A percentile compares a stretch with the other conserved stretches of the same genome.
Evolutionary conservation across 2,329 filamentous ascomycete species (phyloP).

Genomic region (Neocucurbitaria cava): DNA sequence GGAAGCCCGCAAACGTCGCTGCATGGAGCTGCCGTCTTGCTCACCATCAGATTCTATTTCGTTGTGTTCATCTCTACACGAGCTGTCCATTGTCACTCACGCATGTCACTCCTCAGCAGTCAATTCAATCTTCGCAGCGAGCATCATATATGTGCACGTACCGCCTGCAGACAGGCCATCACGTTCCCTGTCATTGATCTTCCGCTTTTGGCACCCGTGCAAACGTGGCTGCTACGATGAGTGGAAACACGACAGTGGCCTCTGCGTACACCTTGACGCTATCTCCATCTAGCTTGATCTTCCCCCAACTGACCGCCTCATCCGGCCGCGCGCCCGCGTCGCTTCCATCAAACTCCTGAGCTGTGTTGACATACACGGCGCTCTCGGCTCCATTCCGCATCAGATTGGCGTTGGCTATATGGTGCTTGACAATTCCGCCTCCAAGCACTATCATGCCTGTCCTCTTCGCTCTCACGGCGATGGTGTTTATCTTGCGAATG

Average conservation of each 20-base stretch:
- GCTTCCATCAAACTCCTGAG: slow-evolving; percentile 95
- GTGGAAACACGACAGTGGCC: slow-evolving; percentile 70
- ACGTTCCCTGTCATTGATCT: background rate
- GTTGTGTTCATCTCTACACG: background rate
- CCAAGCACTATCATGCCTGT: slow-evolving; percentile 96
- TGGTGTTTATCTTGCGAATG: slow-evolving; percentile 89
- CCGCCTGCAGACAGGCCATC: background rate
- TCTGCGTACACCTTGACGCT: slow-evolving; percentile 84
- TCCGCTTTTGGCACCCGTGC: slow-evolving; percentile 48
- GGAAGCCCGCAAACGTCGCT: slow-evolving; percentile 14
- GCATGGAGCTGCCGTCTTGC: slow-evolving; percentile 4
- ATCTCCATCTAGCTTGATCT: slow-evolving; percentile 89
- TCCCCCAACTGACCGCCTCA: slow-evolving; percentile 97
- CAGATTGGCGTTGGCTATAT: slow-evolving; percentile 95
- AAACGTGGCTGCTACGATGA: slow-evolving; percentile 72
- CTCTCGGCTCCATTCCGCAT: slow-evolving; percentile 98
- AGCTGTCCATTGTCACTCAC: background rate
- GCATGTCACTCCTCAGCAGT: background rate
- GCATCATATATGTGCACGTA: background rate
- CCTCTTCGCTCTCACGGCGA: slow-evolving; percentile 84
- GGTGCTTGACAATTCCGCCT: slow-evolving; percentile 95
- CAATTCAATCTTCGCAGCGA: too few relatives aligned
- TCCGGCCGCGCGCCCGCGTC: slow-evolving; percentile 95
- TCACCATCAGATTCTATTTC: background rate
- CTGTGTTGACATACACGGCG: slow-evolving; percentile 97